Base-by-base conservation (phyloP, 2,329 filamentous ascomycete genomes). In the Microcyclospora pomicola region DNA sequence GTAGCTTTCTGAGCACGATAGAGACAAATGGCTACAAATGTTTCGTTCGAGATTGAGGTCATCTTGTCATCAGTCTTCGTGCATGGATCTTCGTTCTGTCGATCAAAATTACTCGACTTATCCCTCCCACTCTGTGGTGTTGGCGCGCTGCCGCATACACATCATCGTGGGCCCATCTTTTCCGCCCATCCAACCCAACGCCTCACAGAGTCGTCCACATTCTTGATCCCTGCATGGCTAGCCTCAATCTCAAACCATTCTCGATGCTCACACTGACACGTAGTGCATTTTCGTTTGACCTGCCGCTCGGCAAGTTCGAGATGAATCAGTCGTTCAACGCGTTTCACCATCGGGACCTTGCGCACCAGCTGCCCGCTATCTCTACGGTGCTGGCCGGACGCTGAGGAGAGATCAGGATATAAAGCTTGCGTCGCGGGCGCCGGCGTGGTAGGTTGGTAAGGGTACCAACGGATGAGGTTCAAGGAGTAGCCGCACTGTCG, bases 201-300 rank as follows among this genome's bases (percentile, higher is more conserved):
- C 53, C 78, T 74, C 31, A 94, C 77, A 42, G 86, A 75, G 47
- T 82, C 76, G 60, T 83, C 78, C 9, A 83, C 73, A 16, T 54
- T 69, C 42, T 69, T 73, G 2, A 96, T 69, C 0, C 79, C 82
- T 19, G 78, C 70, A 46, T 77, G 72, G 15, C 67, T 78, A 0
- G 83, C 82, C 44, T 83, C 76, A 1, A 95, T 77, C 62, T 92
- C 82, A 57, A 98, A 98, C 88, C 88, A 98, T 63, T 98, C 91
- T 37, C 80, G 69, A 59, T 98, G 91, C 50, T 85, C 79, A 53
- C 77, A 78, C 2, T 86, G 86, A 55, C 91, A 98, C 1, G 76
- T 72, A 4, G 68, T 67, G 52, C 91, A 98, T 37, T 73, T 72
- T 13, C 58, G 76, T 61, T 69, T 76, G 41, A 63, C 77, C 59